Evolutionary conservation across 1,139 yeast species (phyloP), one percentile per base, ranked within the genome.

Genomic region (Debaryomyces nepalensis): DNA sequence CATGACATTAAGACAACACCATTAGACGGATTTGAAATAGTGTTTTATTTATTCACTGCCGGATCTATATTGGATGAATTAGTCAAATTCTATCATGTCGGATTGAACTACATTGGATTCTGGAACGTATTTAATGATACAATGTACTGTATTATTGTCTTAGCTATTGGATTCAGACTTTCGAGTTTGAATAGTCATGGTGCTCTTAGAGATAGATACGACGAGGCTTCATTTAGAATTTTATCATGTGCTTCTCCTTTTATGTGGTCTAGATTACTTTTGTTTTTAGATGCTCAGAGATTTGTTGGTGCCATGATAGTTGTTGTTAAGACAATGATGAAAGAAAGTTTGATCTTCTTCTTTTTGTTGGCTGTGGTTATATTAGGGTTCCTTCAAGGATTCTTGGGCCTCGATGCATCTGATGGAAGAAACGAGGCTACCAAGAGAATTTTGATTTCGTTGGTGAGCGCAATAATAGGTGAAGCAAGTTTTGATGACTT

Each of bases 261-360:
- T 51, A 84, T 89, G 77, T 89, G 96, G 95, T 79, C 87, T 4
- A 73, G 97, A 44, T 66, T 89, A 44, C 68, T 89, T 43, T 70
- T 89, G 34, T 88, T 75, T 62, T 74, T 88, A 55, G 97, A 89
- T 59, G 85, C 93, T 3, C 82, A 84, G 51, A 77, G 81, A 54
- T 88, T 89, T 61, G 89, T 88, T 41, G 97, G 97, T 32, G 90
- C 91, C 3, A 85, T 88, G 89, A 77, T 89, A 51, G 93, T 89
- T 30, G 93, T 89, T 3, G 70, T 87, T 44, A 87, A 87, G 55
- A 84, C 85, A 46, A 85, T 89, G 87, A 84, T 89, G 88, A 82
- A 84, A 54, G 97, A 89, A 61, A 84, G 93, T 1, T 63, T 87
- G 20, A 75, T 88, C 30, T 89, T 89, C 66, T 89, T 89, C 60